Evolutionary conservation across 2,329 filamentous ascomycete species (phyloP).

Genomic region (Penicillium sp.): DNA sequence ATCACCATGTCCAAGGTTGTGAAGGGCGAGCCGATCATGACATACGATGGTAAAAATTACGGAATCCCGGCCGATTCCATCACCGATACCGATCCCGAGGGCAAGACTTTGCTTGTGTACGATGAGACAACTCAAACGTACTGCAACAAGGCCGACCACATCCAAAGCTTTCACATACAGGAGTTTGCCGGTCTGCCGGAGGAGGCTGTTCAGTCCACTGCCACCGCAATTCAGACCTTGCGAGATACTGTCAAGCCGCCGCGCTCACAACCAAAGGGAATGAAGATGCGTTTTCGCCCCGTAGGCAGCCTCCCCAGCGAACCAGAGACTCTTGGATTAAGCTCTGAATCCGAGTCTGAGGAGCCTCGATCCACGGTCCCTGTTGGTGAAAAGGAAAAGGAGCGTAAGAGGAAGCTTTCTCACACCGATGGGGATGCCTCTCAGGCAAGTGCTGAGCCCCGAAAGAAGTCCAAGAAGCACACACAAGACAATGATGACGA

Average conservation of each 20-base stretch:
- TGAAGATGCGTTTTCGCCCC: conserved; percentile 52
- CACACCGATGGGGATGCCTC: conserved; percentile 36
- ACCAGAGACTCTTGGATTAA: conserved; percentile 42
- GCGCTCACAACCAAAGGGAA: conserved; percentile 46
- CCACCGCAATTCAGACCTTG: conserved; percentile 29
- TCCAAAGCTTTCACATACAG: conserved; percentile 43
- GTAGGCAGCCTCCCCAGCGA: conserved; percentile 41
- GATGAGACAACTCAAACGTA: conserved; percentile 43
- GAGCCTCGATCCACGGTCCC: conserved; percentile 39
- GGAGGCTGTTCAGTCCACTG: conserved; percentile 20
- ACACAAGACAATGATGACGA: conserved; percentile 26
- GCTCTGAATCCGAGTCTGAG: conserved; percentile 44
- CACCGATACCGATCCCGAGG: conserved; percentile 31
- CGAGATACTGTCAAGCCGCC: conserved; percentile 40
- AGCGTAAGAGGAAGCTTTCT: conserved; percentile 45
- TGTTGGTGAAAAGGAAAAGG: conserved; percentile 33
- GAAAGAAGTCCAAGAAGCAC: conserved; percentile 49
- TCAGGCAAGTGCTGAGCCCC: conserved; percentile 31
- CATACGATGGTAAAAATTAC: conserved; percentile 48
- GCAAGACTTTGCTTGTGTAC: conserved; percentile 43
- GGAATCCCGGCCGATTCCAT: conserved; percentile 43
- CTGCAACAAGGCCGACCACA: conserved; percentile 30
- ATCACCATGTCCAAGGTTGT: conserved; percentile 47
- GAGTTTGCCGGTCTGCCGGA: conserved; percentile 42
- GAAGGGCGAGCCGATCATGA: conserved; percentile 47